A percentile compares a stretch with the other conserved stretches of the same genome.
Conservation (phyloP, 768 basidiomycete genomes). For the Hypholoma fasciculare region DNA sequence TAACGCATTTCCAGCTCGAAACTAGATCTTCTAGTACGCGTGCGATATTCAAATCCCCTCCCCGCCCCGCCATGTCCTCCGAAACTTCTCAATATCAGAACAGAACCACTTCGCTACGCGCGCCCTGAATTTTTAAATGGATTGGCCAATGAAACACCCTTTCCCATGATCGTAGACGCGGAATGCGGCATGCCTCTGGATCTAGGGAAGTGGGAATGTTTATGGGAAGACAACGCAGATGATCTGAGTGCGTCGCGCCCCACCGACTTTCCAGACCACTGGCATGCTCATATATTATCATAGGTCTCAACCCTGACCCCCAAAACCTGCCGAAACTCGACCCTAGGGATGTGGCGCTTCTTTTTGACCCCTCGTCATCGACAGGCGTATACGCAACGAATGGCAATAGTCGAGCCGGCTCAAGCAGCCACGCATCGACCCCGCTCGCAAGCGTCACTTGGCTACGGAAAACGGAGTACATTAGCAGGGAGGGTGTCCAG, state of each 20-base stretch:
- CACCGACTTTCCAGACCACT: background rate
- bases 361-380: conserved; percentile 61
- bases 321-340: conserved; percentile 61
- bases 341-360: conserved; percentile 73
- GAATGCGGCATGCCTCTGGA: conserved; percentile 98
- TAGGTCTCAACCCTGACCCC: conserved; percentile 66
- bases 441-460: conserved; percentile 76
- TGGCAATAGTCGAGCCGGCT: conserved; percentile 33
- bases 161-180: conserved; percentile 96
- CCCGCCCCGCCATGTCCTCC: conserved; percentile 97
- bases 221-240: conserved; percentile 82
- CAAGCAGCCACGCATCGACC: conserved; percentile 36
- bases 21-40: conserved; percentile 89
- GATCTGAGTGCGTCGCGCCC: conserved; percentile 51
- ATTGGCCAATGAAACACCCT: conserved; percentile 74
- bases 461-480: conserved; percentile 91
- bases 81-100: conserved; percentile 90
- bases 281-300: background rate
- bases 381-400: conserved; percentile 41
- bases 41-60: conserved; percentile 92
- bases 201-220: conserved; percentile 74
- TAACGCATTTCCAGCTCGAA: conserved; percentile 43
- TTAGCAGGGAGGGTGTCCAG: conserved; percentile 60
- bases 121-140: conserved; percentile 82
- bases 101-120: conserved; percentile 85